A percentile compares a stretch with the other conserved stretches of the same genome.
Conservation (phyloP, 306 rosid species). For the Lotus japonicus region DNA sequence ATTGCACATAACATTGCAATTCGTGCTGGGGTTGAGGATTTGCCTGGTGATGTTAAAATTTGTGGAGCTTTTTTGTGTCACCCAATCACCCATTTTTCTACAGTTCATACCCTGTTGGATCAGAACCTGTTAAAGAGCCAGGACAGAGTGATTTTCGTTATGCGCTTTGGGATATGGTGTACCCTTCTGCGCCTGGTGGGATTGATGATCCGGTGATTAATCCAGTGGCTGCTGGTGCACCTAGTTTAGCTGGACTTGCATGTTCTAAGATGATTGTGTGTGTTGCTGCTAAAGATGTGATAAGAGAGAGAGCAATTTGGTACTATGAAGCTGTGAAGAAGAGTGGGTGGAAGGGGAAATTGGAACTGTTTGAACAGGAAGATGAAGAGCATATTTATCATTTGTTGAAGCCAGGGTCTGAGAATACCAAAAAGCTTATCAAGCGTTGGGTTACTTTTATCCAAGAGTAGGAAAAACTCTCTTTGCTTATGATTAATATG, state of each 20-base stretch:
- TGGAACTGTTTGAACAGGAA: slow-evolving; percentile 13
- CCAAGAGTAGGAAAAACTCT: not conserved
- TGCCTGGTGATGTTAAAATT: not conserved
- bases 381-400: slow-evolving; percentile 18
- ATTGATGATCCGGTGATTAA: slow-evolving; percentile 23
- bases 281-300: slow-evolving; percentile 18
- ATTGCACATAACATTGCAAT: slow-evolving; percentile 18
- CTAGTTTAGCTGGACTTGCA: slow-evolving; percentile 22
- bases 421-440: not conserved
- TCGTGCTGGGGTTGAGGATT: slow-evolving; percentile 23
- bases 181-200: slow-evolving; percentile 26
- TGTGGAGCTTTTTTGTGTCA: slow-evolving; percentile 21
- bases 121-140: too few species aligned
- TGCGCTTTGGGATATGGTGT: slow-evolving; percentile 21
- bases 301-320: slow-evolving; percentile 28
- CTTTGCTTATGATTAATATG: not conserved
- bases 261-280: slow-evolving; percentile 20
- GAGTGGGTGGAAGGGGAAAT: slow-evolving; percentile 29
- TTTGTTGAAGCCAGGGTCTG: not conserved
- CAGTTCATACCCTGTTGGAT: slow-evolving; percentile 14
- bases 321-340: slow-evolving; percentile 11
- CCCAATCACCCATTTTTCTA: slow-evolving; percentile 22
- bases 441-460: not conserved
- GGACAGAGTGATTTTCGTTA: not conserved
- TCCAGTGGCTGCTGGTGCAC: slow-evolving; percentile 9